These are phyloP conservation scores for Exophiala oligosperma DNA, from an alignment of 2,329 filamentous ascomycete genomes.

Conservation along the genomic window DNA sequence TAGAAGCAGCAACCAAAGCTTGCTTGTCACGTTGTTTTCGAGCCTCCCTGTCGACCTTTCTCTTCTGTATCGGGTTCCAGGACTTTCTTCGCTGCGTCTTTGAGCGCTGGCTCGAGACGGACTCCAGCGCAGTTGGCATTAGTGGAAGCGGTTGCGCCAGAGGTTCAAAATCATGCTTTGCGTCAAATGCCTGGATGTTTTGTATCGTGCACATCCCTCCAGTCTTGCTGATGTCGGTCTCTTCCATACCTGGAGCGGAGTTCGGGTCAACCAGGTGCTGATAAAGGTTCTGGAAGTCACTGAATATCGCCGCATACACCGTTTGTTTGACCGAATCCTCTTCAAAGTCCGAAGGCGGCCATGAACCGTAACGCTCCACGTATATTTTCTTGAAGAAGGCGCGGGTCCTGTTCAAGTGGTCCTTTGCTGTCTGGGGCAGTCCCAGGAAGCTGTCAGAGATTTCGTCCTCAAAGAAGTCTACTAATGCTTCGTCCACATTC, in stretches of 20 bases:
- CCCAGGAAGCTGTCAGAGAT: conserved; percentile 67
- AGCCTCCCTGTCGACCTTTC: conserved; percentile 22
- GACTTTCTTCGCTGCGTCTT: conserved; percentile 20
- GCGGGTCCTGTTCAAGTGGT: conserved; percentile 72
- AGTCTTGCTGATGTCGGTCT: conserved; percentile 53
- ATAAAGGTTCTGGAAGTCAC: conserved; percentile 71
- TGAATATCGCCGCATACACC: conserved; percentile 61
- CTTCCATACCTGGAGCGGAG: conserved; percentile 37
- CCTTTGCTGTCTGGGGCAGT: conserved; percentile 59
- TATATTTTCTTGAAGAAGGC: conserved; percentile 69
- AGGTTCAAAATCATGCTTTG: conserved; percentile 57
- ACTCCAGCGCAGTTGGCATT: conserved; percentile 49
- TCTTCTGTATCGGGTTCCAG: conserved; percentile 28
- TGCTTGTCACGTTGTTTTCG: conserved; percentile 21
- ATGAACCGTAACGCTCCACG: conserved; percentile 66
- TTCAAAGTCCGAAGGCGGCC: conserved; percentile 60
- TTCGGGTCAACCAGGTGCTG: conserved; percentile 66
- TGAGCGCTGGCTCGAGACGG: neutral
- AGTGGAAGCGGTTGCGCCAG: conserved; percentile 68
- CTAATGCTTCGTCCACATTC: conserved; percentile 59
- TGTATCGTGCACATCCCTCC: conserved; percentile 72
- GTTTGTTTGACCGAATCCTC: conserved; percentile 56
- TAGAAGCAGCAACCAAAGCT: conserved; percentile 26
- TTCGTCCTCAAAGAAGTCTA: conserved; percentile 70
- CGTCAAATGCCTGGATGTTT: conserved; percentile 66